Base-by-base conservation (phyloP, 768 basidiomycete species). In the Cystofilobasidium macerans region DNA sequence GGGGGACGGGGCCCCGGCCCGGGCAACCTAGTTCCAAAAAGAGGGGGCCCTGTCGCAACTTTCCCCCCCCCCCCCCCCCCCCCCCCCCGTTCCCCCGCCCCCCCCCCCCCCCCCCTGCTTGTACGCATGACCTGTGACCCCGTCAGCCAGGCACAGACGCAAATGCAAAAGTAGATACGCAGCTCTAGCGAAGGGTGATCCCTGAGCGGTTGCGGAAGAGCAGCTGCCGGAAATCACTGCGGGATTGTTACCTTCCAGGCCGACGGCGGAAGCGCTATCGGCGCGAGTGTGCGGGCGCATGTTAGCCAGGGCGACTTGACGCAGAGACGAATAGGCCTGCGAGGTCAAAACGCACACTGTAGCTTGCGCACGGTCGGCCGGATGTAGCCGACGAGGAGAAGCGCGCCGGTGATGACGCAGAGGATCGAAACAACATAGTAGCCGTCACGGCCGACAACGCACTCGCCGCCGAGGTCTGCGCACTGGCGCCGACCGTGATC, bases 401-500 rank as follows among this genome's bases (percentile, higher is more conserved):
- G 62, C 22, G 85, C 79, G n/a, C 91, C 94, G 47, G 91, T 80
- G 9, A 77, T 72, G 69, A 95, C 79, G 77, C 92, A 95, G n/a
- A 90, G 73, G 8, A 76, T 82, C 33, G 86, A 87, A 60, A 93
- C 83, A 65, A 84, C 81, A 76, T 92, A 98, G 77, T 94, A 98
- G 14, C 95, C 95, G 76, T 99, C 95, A 28, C 82, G 81, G 75
- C 88, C 84, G 1, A 86, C 88, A 57, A 87, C 78, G 75, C 95
- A 99, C 45, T 79, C 76, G 0, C 95, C 95, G 14, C 82, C 85
- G 61, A 88, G 79, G 2, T 84, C 82, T 26, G 81, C 79, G 76
- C 95, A 98, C 7, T 80, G 76, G 9, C 81, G 79, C 73, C 92
- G 94, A 28, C 94, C 95, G 66, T 85, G 85, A 16, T 98, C 94